Base-by-base conservation (phyloP, 768 basidiomycete genomes). In the Macrocybe gigantea region DNA sequence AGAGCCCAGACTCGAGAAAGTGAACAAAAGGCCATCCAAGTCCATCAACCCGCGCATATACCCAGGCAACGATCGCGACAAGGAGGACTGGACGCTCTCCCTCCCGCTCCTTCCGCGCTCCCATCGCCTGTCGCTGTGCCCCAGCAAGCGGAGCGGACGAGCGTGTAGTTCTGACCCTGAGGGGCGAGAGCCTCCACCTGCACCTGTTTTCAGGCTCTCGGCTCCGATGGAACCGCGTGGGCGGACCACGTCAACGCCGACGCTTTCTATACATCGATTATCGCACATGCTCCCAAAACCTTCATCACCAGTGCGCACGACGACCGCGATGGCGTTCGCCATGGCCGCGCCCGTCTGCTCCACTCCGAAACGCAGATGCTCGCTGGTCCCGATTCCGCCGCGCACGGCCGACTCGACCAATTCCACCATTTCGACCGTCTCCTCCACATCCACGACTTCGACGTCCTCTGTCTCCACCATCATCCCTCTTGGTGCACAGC, bases 331-430 rank as follows among this genome's bases (percentile, higher is more conserved):
- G 41, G 14, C n/a, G 13, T 15, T 44, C 22, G 22, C 22, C 22
- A 22, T 22, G 22, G 22, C 22, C 22, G 22, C 22, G 22, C 22
- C 22, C 22, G 22, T 22, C 22, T 22, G 22, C 22, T 22, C 22
- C 22, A 22, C 22, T 22, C 22, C 22, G 22, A 22, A 22, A 22
- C 22, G 22, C 4, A 22, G 22, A 22, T 22, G 22, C 22, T 22
- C 22, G 22, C 22, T 22, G 22, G 22, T 22, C 22, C 22, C 22
- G 43, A 34, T 40, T 7, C 49, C 52, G 1, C 53, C 53, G 8
- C 44, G 45, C 36, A 49, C 50, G 3, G 50, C 50, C 0, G 50
- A 54, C 33, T 49, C 49, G 1, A 47, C 48, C 9, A 11, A 44
- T 5, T 50, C 47, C 11, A 49, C 36, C 1, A 35, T 22, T 9